Base-by-base conservation (phyloP, 139 green algal species). In the Ostreobium quekettii region DNA sequence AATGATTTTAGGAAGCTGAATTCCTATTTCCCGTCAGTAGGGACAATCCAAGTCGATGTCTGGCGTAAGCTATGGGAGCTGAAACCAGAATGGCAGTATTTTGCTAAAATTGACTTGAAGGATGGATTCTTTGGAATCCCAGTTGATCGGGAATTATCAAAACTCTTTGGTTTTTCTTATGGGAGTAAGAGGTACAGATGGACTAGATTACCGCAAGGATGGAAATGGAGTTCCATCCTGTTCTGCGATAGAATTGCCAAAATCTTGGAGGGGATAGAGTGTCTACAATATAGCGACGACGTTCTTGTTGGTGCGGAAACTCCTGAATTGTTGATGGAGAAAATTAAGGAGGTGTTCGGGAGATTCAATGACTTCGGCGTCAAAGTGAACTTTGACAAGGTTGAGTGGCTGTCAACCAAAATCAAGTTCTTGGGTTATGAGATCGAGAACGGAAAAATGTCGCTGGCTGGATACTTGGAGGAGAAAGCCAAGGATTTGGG, bases 41-140 rank as follows among this genome's bases (percentile, higher is more conserved):
- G 59, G 30, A 66, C 32, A 19, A 11, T 19, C 28, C 59, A 66
- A 47, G 59, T 39, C 5, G 59, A 66, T 39, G 30, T 33, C 4
- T 31, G 59, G 15, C n/a, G 26, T 7, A 31, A 29, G 29, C 28
- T 66, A 47, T 42, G 32, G 6, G 30, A 29, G 15, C 8, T 66
- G n/a, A 19, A 29, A 26, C 6, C 61, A 3, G 11, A 19, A 56
- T 68, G 61, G 61, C 61, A 38, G 30, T 32, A 38, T 68, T 68
- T 47, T 56, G 28, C 30, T 22, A 56, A 49, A 24, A n/a, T 68
- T 5, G 61, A 68, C 35, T 31, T 68, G 31, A 56, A 57, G 15
- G 61, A 68, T 56, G 61, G 35, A 4, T 68, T 68, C 36, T 68
- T 56, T 68, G 22, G 30, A 3, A 68, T 68, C 7, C 61, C 61